Evolutionary conservation across 2,329 filamentous ascomycete genomes (phyloP).

Genomic region (Ascomycota sp.): DNA sequence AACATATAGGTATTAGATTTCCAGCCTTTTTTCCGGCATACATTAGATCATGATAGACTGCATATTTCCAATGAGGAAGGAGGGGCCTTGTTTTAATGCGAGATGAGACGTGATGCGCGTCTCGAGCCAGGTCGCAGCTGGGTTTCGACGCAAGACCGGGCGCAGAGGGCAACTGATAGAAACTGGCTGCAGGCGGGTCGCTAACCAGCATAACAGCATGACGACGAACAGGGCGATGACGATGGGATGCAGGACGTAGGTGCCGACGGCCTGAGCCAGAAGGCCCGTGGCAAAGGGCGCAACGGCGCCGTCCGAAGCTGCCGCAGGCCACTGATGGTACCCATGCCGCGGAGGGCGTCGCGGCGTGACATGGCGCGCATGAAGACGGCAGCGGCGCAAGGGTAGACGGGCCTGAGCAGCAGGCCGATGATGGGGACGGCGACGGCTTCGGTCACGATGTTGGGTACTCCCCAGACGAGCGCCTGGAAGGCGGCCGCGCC

Average conservation of each 20-base stretch:
- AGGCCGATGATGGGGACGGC: conserved; percentile 51
- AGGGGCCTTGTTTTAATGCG: too few species aligned
- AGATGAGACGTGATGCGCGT: too few species aligned
- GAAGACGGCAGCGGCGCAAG: conserved; percentile 47
- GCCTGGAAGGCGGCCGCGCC: conserved; percentile 49
- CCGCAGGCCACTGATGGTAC: conserved; percentile 51
- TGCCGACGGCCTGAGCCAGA: conserved; percentile 38
- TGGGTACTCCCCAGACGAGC: conserved; percentile 61
- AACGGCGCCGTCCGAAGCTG: conserved; percentile 44
- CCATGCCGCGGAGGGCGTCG: conserved; percentile 41
- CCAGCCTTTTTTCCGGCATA: too few species aligned
- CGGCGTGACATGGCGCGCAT: conserved; percentile 35
- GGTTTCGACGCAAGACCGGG: too few species aligned
- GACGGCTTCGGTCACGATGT: conserved; percentile 50
- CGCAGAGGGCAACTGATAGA: too few species aligned
- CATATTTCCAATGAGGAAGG: too few species aligned
- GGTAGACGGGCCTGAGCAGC: conserved; percentile 60
- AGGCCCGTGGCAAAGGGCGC: conserved; percentile 47
- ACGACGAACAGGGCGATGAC: conserved; percentile 42
- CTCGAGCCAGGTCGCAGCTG: too few species aligned
- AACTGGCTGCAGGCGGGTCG: too few species aligned
- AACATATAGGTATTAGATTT: too few species aligned
- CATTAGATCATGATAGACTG: too few species aligned
- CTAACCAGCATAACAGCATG: conserved; percentile 50
- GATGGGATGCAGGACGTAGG: conserved; percentile 46